Conservation (phyloP, 2,329 filamentous ascomycete species). For the Claviceps quebecensis region DNA sequence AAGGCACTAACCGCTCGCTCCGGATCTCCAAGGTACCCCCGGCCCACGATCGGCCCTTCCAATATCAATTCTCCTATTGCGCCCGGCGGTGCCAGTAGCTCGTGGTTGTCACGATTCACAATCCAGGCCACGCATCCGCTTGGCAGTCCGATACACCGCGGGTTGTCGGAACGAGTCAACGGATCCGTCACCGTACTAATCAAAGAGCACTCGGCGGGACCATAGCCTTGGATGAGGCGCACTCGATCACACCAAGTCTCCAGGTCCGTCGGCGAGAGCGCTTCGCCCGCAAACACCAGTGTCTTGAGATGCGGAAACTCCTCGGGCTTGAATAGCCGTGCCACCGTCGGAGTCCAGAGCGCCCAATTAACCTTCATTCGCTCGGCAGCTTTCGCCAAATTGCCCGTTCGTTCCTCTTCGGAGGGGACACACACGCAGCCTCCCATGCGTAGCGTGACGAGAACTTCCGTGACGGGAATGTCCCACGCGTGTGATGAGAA, state of each 20-base stretch:
- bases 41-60: conserved; percentile 9
- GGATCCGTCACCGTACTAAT: conserved; percentile 8
- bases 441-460: conserved; percentile 8
- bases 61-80: conserved; percentile 10
- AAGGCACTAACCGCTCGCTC: conserved; percentile 6
- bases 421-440: conserved; percentile 10
- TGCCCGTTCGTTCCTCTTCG: conserved; percentile 8
- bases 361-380: not conserved
- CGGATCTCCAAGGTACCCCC: conserved; percentile 8
- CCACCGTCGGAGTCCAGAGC: conserved; percentile 1
- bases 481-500: conserved; percentile 6
- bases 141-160: conserved; percentile 8
- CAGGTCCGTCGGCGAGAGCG: not conserved
- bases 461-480: conserved; percentile 2
- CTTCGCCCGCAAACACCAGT: not conserved
- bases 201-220: conserved; percentile 11
- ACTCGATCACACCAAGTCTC: not conserved
- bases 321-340: not conserved
- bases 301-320: not conserved
- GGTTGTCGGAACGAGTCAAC: conserved; percentile 3
- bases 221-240: conserved; percentile 6
- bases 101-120: conserved; percentile 5
- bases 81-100: conserved; percentile 8
- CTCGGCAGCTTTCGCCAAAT: conserved; percentile 4
- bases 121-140: conserved; percentile 9